Conservation (phyloP, 495 filamentous ascomycete genomes). For the Podospora conica region DNA sequence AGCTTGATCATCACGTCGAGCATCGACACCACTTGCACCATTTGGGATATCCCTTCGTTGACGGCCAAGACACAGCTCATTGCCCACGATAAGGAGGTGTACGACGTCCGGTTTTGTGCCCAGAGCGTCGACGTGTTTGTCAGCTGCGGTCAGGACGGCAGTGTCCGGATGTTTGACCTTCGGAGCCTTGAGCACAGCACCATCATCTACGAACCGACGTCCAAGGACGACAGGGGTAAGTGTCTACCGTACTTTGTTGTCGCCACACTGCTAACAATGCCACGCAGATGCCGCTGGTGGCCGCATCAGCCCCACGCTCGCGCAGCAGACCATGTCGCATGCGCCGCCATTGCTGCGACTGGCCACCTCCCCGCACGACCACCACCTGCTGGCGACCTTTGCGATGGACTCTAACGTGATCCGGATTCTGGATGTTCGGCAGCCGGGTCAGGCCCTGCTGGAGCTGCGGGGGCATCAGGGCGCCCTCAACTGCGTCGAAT, state of each 20-base stretch:
- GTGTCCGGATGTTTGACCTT: slow-evolving; percentile 98
- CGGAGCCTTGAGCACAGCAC: slow-evolving; percentile 95
- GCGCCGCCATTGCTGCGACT: slow-evolving; percentile 81
- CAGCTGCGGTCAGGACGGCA: slow-evolving; percentile 94
- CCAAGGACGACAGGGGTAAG: slow-evolving; percentile 77
- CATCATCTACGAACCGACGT: slow-evolving; percentile 96
- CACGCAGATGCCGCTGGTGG: slow-evolving; percentile 39
- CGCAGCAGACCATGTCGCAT: slow-evolving; percentile 67
- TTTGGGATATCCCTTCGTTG: slow-evolving; percentile 97
- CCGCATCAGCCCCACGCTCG: slow-evolving; percentile 56
- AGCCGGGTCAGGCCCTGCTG: slow-evolving; percentile 90
- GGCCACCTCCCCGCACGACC: slow-evolving; percentile 91
- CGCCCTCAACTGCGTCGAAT: slow-evolving; percentile 86
- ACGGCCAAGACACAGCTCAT: slow-evolving; percentile 98
- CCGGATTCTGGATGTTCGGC: slow-evolving; percentile 91
- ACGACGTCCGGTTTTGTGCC: slow-evolving; percentile 95
- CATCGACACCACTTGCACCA: slow-evolving; percentile 99
- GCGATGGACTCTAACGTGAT: slow-evolving; percentile 89
- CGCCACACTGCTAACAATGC: slow-evolving; percentile 12
- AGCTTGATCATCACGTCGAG: slow-evolving; percentile 97
- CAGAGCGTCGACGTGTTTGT: slow-evolving; percentile 97
- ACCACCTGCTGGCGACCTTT: slow-evolving; percentile 93
- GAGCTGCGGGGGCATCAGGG: slow-evolving; percentile 90
- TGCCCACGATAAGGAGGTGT: slow-evolving; percentile 98
- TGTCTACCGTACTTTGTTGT: background rate